These are phyloP conservation scores for Incumbomyces delicatus DNA, from an alignment of 2,329 filamentous ascomycete genomes.

Conservation along the genomic window DNA sequence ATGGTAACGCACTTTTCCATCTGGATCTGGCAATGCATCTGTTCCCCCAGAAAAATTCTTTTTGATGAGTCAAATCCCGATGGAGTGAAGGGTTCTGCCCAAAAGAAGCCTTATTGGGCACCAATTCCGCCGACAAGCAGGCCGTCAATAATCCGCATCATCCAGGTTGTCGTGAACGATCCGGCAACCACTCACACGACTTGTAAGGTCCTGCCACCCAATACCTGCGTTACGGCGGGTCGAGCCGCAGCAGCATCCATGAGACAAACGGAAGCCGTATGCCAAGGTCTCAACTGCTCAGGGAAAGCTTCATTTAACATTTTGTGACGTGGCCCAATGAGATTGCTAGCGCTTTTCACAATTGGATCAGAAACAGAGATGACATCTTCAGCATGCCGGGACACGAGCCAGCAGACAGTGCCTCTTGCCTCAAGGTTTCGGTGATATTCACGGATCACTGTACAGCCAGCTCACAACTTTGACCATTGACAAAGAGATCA, in stretches of 20 bases:
- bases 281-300: slow-evolving; percentile 10
- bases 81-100: no score
- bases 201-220: background rate
- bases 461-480: background rate
- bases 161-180: background rate
- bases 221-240: background rate
- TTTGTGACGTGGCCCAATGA: slow-evolving; percentile 15
- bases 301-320: slow-evolving; percentile 13
- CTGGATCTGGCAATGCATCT: no score
- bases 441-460: background rate
- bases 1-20: no score
- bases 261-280: background rate
- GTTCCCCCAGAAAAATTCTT: no score
- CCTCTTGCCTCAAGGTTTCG: background rate
- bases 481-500: slow-evolving; percentile 3
- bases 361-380: slow-evolving; percentile 10
- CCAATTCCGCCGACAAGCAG: background rate
- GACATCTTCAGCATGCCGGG: slow-evolving; percentile 9
- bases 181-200: background rate
- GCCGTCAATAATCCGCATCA: background rate
- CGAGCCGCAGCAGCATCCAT: background rate
- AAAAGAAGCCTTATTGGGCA: background rate
- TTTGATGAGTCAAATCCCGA: no score
- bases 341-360: slow-evolving; percentile 6
- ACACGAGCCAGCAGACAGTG: slow-evolving; percentile 8